Evolutionary conservation across 805 yeast species (phyloP).

Genomic region (Yamadazyma nakazawae): DNA sequence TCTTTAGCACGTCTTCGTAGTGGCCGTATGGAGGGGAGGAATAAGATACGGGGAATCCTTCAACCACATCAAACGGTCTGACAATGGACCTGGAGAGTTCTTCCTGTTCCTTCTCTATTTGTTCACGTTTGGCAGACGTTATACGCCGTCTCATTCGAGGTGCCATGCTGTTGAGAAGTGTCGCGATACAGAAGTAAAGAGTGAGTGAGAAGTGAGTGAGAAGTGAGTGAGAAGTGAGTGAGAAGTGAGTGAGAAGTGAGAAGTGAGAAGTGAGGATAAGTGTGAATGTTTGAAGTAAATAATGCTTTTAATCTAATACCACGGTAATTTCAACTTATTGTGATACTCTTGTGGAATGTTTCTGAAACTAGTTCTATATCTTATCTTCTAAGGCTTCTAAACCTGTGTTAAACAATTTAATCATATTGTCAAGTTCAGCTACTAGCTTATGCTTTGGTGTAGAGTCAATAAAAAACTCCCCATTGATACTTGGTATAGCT

Average conservation of each 20-base stretch:
- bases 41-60: slow-evolving; percentile 64
- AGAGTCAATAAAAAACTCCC: slow-evolving; percentile 37
- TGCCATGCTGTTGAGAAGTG: slow-evolving; percentile 17
- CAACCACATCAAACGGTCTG: slow-evolving; percentile 64
- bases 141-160: slow-evolving; percentile 45
- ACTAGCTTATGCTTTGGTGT: slow-evolving; percentile 34
- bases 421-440: slow-evolving; percentile 37
- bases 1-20: slow-evolving; percentile 48
- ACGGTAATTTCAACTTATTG: too few relatives aligned
- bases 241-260: neutral
- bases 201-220: neutral
- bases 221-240: neutral
- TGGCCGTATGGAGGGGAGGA: slow-evolving; percentile 60
- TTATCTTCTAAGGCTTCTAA: slow-evolving; percentile 38
- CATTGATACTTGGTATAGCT: slow-evolving; percentile 31
- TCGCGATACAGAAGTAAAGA: neutral
- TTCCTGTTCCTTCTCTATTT: slow-evolving; percentile 41
- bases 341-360: too few relatives aligned
- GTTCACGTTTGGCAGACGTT: slow-evolving; percentile 39
- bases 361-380: slow-evolving; percentile 10
- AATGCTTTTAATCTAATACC: neutral
- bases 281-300: neutral
- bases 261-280: neutral
- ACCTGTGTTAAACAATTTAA: slow-evolving; percentile 35
- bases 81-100: slow-evolving; percentile 33